A percentile compares a stretch with the other conserved stretches of the same genome.
Conservation (phyloP, 2,329 filamentous ascomycete species). For the Epichloe scottii region DNA sequence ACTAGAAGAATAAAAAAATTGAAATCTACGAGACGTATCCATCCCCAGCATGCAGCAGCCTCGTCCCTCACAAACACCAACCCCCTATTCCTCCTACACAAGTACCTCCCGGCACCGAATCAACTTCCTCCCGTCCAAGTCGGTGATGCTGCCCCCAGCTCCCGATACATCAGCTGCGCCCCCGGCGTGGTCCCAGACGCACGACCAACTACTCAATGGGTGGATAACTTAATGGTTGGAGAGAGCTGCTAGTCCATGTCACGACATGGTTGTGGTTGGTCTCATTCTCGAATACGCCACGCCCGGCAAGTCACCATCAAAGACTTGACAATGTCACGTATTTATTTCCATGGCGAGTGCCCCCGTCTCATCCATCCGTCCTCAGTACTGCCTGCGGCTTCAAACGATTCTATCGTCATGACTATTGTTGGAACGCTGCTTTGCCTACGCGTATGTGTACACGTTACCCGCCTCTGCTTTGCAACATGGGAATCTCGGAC, state of each 20-base stretch:
- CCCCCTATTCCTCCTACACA: constrained; percentile 22
- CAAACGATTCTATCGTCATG: not conserved
- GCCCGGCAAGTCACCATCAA: no score
- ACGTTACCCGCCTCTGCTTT: not conserved
- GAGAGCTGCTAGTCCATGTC: not conserved
- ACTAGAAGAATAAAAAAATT: not conserved
- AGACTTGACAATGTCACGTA: no score
- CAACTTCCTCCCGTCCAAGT: constrained; percentile 26
- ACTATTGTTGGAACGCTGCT: not conserved
- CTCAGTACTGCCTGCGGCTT: not conserved
- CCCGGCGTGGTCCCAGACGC: constrained; percentile 44
- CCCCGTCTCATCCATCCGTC: no score
- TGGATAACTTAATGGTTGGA: constrained; percentile 1
- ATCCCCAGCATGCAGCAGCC: constrained; percentile 22
- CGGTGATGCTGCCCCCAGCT: constrained; percentile 42
- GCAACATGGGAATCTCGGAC: not conserved
- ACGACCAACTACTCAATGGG: constrained; percentile 11
- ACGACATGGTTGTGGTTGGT: not conserved
- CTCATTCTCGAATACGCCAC: no score
- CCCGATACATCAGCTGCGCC: constrained; percentile 43
- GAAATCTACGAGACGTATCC: not conserved
- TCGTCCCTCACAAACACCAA: constrained; percentile 30
- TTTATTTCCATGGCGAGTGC: no score
- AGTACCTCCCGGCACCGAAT: constrained; percentile 22
- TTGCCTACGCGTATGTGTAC: not conserved